phyloP scores from a whole-genome alignment of 2,329 filamentous ascomycete species.

The Colletotrichum sublineola region DNA sequence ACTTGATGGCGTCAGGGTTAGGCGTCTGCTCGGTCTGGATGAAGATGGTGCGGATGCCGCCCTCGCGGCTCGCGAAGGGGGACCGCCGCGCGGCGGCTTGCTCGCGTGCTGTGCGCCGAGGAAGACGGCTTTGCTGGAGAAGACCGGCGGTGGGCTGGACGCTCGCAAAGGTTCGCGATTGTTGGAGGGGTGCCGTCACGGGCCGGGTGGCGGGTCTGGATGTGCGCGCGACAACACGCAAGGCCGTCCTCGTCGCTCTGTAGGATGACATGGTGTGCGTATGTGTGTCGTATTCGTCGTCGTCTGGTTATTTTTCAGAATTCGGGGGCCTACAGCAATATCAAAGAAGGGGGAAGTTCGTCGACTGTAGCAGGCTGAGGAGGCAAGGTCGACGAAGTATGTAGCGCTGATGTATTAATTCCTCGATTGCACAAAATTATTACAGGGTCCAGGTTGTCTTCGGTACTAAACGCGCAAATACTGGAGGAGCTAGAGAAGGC shows the following conservation, averaged over 20 bases:
- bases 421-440: slow-evolving; percentile 21
- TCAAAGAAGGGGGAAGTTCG: neutral
- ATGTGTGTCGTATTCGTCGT: neutral
- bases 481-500: neutral
- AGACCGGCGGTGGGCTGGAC: slow-evolving; percentile 31
- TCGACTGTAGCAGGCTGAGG: neutral
- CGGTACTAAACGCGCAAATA: slow-evolving; percentile 21
- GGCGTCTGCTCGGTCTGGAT: slow-evolving; percentile 97
- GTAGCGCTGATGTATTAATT: slow-evolving; percentile 8
- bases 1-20: slow-evolving; percentile 96
- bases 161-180: slow-evolving; percentile 38
- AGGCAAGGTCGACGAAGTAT: neutral
- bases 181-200: slow-evolving; percentile 13
- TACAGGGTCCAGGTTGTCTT: slow-evolving; percentile 15
- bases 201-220: slow-evolving; percentile 23
- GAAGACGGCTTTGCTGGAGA: slow-evolving; percentile 28
- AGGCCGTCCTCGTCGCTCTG: slow-evolving; percentile 35
- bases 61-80: slow-evolving; percentile 47
- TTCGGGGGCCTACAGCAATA: neutral
- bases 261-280: slow-evolving; percentile 37
- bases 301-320: neutral
- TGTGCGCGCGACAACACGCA: slow-evolving; percentile 39
- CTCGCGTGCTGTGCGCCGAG: slow-evolving; percentile 18
- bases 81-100: slow-evolving; percentile 33
- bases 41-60: slow-evolving; percentile 82